Evolutionary conservation across 306 rosid species (phyloP).

Genomic region (Vigna hirtella): DNA sequence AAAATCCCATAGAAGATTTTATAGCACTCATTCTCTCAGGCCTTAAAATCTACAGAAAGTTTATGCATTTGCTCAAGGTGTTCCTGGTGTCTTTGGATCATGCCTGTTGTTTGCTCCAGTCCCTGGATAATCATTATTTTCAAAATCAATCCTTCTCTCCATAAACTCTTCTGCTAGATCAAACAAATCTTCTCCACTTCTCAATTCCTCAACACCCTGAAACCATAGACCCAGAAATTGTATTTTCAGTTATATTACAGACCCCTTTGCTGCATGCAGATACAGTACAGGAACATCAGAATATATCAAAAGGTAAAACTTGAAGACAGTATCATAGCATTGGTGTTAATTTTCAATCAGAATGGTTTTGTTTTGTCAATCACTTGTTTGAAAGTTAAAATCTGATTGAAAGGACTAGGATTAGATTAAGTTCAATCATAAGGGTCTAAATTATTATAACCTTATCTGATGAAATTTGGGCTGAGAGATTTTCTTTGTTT

Average conservation of each 20-base stretch:
- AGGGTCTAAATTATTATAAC: constrained; percentile 26
- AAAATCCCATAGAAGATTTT: constrained; percentile 9
- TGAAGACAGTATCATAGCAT: too few species aligned
- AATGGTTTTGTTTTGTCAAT: too few species aligned
- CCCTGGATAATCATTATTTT: constrained; percentile 64
- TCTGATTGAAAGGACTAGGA: neutral
- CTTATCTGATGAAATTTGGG: constrained; percentile 35
- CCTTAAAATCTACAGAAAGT: constrained; percentile 30
- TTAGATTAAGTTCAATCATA: constrained; percentile 31
- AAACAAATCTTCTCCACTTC: constrained; percentile 36
- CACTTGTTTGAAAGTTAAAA: too few species aligned
- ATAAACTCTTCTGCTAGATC: constrained; percentile 42
- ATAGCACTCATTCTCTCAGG: neutral
- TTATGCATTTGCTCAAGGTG: constrained; percentile 32
- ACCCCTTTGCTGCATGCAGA: constrained; percentile 9
- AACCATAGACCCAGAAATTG: neutral
- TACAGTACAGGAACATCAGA: neutral
- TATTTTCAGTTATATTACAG: neutral
- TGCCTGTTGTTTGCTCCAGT: constrained; percentile 72
- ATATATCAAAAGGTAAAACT: too few species aligned
- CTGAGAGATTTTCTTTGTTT: constrained; percentile 40
- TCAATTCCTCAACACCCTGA: constrained; percentile 45
- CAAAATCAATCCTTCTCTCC: constrained; percentile 60
- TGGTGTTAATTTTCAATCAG: too few species aligned
- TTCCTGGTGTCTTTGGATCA: constrained; percentile 65